Percentiles rank a stretch among this genome's conserved stretches.
These are phyloP conservation scores for Moniliella sp. DNA, from an alignment of 1,284 basidiomycete genomes.

Conservation along the genomic window DNA sequence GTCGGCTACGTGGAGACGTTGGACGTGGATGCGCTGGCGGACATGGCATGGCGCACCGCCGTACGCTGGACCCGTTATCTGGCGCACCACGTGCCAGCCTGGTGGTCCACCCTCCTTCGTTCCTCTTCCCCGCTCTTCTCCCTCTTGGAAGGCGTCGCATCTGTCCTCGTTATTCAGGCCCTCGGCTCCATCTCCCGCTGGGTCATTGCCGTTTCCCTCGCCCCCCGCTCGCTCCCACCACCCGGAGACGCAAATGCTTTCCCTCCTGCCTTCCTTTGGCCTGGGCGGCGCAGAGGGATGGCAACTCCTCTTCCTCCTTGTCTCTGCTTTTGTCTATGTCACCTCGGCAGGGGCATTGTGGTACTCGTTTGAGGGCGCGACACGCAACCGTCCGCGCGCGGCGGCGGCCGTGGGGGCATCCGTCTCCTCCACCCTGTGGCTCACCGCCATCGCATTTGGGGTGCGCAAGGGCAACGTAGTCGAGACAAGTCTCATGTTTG, in stretches of 20 bases:
- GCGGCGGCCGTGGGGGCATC: constrained; percentile 24
- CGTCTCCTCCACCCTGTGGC: constrained; percentile 22
- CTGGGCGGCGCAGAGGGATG: constrained; percentile 23
- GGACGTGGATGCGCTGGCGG: too few species aligned
- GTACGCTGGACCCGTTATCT: too few species aligned
- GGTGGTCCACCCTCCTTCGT: constrained; percentile 24
- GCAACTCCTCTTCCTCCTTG: constrained; percentile 28
- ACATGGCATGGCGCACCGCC: too few species aligned
- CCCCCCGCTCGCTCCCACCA: constrained; percentile 1
- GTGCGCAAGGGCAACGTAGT: constrained; percentile 29
- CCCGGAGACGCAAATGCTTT: not conserved
- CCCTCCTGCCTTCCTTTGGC: constrained; percentile 6
- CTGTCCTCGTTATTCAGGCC: constrained; percentile 27
- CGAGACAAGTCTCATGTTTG: constrained; percentile 28
- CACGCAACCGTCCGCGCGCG: constrained; percentile 14
- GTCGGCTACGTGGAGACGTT: too few species aligned
- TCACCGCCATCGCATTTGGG: constrained; percentile 29
- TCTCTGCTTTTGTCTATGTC: constrained; percentile 28
- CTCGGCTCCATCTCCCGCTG: constrained; percentile 9
- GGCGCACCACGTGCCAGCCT: constrained; percentile 15
- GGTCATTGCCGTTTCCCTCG: constrained; percentile 3
- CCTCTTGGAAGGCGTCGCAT: constrained; percentile 29
- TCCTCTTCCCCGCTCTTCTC: constrained; percentile 24
- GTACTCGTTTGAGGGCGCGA: constrained; percentile 23
- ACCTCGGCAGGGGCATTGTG: constrained; percentile 18